These are phyloP conservation scores for Acrocalymma vagum DNA, from an alignment of 2,329 filamentous ascomycete species.

Conservation along the genomic window DNA sequence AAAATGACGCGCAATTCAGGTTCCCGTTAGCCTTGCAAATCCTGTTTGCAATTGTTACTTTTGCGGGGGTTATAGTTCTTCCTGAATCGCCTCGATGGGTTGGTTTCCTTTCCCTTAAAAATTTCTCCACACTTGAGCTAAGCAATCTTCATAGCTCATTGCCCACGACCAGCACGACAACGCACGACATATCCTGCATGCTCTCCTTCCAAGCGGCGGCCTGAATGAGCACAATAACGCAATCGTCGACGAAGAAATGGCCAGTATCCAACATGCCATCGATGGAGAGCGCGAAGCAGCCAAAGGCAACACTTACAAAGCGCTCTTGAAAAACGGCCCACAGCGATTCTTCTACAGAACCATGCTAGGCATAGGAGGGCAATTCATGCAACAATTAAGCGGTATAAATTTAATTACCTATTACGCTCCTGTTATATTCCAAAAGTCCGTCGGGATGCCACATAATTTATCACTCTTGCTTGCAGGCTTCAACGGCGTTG, in stretches of 20 bases:
- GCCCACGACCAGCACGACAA: conserved; percentile 55
- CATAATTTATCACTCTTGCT: conserved; percentile 47
- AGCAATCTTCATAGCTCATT: too few relatives aligned
- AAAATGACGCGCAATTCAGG: conserved; percentile 20
- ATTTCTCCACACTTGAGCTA: too few relatives aligned
- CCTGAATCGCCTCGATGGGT: conserved; percentile 53
- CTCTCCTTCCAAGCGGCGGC: conserved; percentile 12
- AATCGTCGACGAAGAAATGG: conserved; percentile 32
- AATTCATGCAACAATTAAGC: conserved; percentile 57
- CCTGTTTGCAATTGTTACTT: neutral
- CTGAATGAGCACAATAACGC: conserved; percentile 34
- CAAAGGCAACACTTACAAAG: conserved; percentile 37
- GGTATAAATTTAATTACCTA: conserved; percentile 34
- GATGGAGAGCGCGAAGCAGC: conserved; percentile 52
- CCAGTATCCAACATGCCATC: conserved; percentile 51
- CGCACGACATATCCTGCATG: conserved; percentile 22
- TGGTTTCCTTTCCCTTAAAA: too few relatives aligned
- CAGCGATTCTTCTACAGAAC: conserved; percentile 53
- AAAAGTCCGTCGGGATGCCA: conserved; percentile 54
- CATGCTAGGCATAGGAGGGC: conserved; percentile 53
- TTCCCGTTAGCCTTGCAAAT: conserved; percentile 58
- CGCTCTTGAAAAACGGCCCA: conserved; percentile 53
- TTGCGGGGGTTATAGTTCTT: conserved; percentile 9
- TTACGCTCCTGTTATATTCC: conserved; percentile 52
- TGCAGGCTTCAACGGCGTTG: conserved; percentile 53